Evolutionary conservation across 192 early-diverging fungal species (phyloP), one percentile per base, ranked within the genome.

Genomic region (Spinellus fusiger): DNA sequence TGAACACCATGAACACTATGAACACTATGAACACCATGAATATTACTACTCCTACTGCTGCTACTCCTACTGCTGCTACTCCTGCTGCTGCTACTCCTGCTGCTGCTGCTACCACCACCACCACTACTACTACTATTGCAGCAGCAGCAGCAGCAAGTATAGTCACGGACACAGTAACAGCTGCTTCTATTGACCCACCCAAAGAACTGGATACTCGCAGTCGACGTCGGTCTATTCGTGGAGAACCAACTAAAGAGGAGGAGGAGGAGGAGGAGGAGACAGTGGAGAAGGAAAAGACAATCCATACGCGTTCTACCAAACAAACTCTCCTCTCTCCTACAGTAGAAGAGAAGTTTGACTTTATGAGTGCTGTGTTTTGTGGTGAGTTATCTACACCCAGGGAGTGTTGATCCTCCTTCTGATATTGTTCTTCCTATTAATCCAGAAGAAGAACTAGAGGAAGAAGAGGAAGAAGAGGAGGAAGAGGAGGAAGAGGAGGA

Each of bases 241-340:
- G 40, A 3, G 40, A 44, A 10, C 40, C 40, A 5, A 3, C 18
- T 12, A 38, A 46, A 9, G 69, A 75, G 51, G 64, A 64, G 32
- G 58, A 71, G 3, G 70, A 66, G 18, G 70, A 66, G 5, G 60
- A 72, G 56, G 55, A 10, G 64, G 50, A n/a, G 61, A 44, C 1
- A 34, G 49, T 7, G 56, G 35, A 58, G 65, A 54, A n/a, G 49
- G 16, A 27, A 49, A 44, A 18, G 62, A 51, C 4, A 57, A 61
- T 12, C 55, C 66, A 48, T 57, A 44, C 40, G 18, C 40, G 40
- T 44, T 44, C 40, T 3, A 44, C 13, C 13, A 18, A 12, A 2
- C 40, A 44, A 18, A n/a, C 40, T 44, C 40, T n/a, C n/a, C n/a
- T n/a, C n/a, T n/a, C n/a, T n/a, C n/a, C n/a, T n/a, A n/a, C 40